Evolutionary conservation across 176 grass and related monocot genomes (phyloP), one percentile per base, ranked within the genome.

Genomic region (barley (Hordeum vulgare)): DNA sequence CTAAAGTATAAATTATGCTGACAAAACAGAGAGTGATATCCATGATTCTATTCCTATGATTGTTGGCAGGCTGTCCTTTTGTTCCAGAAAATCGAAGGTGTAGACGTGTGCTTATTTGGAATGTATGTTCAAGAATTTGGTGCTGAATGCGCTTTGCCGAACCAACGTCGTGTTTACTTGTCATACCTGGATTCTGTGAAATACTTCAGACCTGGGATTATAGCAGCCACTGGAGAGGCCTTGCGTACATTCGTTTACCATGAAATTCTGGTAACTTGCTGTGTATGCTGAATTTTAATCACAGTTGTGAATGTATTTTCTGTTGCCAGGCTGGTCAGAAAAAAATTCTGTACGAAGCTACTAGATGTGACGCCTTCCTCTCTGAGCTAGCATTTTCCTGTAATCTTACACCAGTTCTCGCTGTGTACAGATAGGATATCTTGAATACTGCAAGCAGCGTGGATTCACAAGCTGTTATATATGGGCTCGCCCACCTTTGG

Each of bases 81-180:
- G 76, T 99, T 99, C 85, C 97, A 99, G 85, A 99, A 90, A 89
- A 99, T 99, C 79, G 91, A 99, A 91, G 97, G 97, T 45, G 97
- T 99, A 69, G 97, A 99, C 90, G 97, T 99, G 66, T 99, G 97
- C 84, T 82, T 96, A 44, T 99, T 99, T 85, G 97, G 97, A 71
- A 99, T 99, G 97, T 99, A 99, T 87, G 97, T 99, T 74, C 97
- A 99, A 92, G 97, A 99, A 86, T 99, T 99, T 89, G 97, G 97
- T 80, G 91, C 91, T 4, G 93, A 99, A 67, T 96, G 91, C 67
- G 75, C 89, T 71, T 94, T 86, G 36, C 97, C 97, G 0, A 99
- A 96, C 78, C 89, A 96, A 74, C 89, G 91, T 18, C 93, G 97
- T 87, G 93, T 99, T 86, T 99, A 96, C 84, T 87, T 99, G 63